phyloP scores from a whole-genome alignment of 225 moss, liverwort and hornwort genomes.

The Takakia lepidozioides region DNA sequence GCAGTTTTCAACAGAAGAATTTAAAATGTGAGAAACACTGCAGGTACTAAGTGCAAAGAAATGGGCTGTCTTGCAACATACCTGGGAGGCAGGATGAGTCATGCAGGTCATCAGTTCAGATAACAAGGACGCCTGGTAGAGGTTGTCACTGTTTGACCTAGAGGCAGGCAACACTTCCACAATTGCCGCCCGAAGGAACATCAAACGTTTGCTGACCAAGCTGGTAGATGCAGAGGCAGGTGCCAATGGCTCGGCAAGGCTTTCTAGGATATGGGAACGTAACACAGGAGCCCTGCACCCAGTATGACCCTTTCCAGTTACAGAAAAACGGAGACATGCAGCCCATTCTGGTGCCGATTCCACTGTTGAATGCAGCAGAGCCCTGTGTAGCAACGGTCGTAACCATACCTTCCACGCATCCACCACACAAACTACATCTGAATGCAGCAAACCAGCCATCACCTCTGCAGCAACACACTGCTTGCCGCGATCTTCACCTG shows the following conservation, averaged over 20 bases:
- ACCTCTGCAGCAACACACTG: constrained; percentile 94
- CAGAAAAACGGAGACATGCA: constrained; percentile 85
- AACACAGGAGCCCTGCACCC: constrained; percentile 64
- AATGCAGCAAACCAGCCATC: constrained; percentile 81
- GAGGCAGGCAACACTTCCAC: constrained; percentile 74
- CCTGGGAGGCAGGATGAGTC: constrained; percentile 97
- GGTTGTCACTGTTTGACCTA: constrained; percentile 40
- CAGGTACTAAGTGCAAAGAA: too few species aligned
- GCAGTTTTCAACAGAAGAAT: too few species aligned
- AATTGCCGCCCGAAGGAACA: constrained; percentile 87
- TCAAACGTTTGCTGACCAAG: constrained; percentile 85
- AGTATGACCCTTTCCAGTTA: constrained; percentile 82
- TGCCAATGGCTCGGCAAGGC: constrained; percentile 80
- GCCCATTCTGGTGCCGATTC: constrained; percentile 97
- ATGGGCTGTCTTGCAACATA: too few species aligned
- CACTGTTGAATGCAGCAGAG: constrained; percentile 76
- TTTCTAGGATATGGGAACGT: constrained; percentile 68
- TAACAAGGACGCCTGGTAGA: constrained; percentile 66
- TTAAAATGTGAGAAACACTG: too few species aligned
- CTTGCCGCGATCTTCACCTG: constrained; percentile 82
- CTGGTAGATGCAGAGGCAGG: constrained; percentile 80
- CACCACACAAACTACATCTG: constrained; percentile 83
- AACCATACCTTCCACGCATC: constrained; percentile 80
- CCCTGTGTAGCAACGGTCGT: constrained; percentile 66
- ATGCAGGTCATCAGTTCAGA: constrained; percentile 78